These are phyloP conservation scores for Onygenales sp. DNA, from an alignment of 2,329 filamentous ascomycete genomes.

Conservation along the genomic window DNA sequence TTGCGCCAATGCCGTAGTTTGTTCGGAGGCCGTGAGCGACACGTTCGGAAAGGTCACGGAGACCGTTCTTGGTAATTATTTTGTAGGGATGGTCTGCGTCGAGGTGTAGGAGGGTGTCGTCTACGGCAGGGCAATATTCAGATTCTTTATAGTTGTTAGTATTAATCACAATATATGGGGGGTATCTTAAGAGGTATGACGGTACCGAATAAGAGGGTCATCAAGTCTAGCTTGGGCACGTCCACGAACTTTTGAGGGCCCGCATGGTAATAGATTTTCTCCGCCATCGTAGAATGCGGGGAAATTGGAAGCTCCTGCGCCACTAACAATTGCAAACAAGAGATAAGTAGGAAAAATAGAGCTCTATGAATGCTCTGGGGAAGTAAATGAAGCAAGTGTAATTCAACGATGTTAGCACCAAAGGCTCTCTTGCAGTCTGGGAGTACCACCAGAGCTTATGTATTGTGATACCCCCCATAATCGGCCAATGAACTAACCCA, in stretches of 20 bases:
- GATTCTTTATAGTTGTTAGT: neutral
- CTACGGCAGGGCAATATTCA: neutral
- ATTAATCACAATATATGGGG: neutral
- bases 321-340: no score
- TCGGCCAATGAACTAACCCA: no score
- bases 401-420: no score
- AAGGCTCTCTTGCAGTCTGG: no score
- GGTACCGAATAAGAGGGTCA: conserved; percentile 1
- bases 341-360: no score
- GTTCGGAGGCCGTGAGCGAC: conserved; percentile 1
- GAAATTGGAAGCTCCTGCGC: neutral
- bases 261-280: conserved; percentile 1
- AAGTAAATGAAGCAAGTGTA: no score
- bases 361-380: no score
- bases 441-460: no score
- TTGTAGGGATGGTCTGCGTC: neutral
- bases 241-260: conserved; percentile 1
- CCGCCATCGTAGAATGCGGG: neutral
- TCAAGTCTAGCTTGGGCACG: neutral
- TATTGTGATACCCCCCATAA: no score
- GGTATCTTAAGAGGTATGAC: neutral
- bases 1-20: neutral
- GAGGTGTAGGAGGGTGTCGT: neutral
- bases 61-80: conserved; percentile 1
- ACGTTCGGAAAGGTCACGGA: neutral